Evolutionary conservation across 2,329 filamentous ascomycete species (phyloP), one percentile per base, ranked within the genome.

Genomic region (Colletotrichum scovillei): DNA sequence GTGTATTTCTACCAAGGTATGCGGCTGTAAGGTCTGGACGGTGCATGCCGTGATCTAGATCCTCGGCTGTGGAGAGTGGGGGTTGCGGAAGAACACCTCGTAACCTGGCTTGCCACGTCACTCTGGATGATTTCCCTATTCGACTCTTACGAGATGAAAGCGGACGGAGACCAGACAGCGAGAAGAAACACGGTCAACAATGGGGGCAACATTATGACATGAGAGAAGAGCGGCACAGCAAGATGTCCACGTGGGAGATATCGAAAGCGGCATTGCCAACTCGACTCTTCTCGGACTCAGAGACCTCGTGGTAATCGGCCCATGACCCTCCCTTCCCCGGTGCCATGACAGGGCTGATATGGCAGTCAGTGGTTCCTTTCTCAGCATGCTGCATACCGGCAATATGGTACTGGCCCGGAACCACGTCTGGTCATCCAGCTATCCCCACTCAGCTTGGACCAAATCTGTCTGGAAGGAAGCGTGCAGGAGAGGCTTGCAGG

Each of bases 21-120:
- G 32, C 11, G 32, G 6, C 8, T 49, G 8, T 14, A 28, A 55
- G 46, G 16, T 19, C 32, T 22, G 28, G 8, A 8, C 24, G 8
- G 46, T 38, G 26, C 52, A 35, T 68, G 8, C 49, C 46, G 49
- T 42, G 69, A 72, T 57, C 57, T 52, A 42, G 35, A 63, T 38
- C 46, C 46, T 11, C 49, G 16, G 55, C 42, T 19, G 24, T 28
- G 53, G 35, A 22, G 22, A 67, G 11, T 19, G 46, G 35, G 46
- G 12, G 9, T n/a, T 19, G 19, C 8, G 42, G 19, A 11, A 49
- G 24, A 22, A n/a, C 28, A 35, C 35, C 19, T 35, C 9, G 32
- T 35, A 35, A 12, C 32, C 32, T 68, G 52, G 28, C 28, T 5
- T 24, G 58, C 38, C 58, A 58, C 28, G 58, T 58, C 65, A 72